A percentile compares a stretch with the other conserved stretches of the same genome.
phyloP scores from a whole-genome alignment of 208 protist species.

The Trypanosoma grayi region DNA sequence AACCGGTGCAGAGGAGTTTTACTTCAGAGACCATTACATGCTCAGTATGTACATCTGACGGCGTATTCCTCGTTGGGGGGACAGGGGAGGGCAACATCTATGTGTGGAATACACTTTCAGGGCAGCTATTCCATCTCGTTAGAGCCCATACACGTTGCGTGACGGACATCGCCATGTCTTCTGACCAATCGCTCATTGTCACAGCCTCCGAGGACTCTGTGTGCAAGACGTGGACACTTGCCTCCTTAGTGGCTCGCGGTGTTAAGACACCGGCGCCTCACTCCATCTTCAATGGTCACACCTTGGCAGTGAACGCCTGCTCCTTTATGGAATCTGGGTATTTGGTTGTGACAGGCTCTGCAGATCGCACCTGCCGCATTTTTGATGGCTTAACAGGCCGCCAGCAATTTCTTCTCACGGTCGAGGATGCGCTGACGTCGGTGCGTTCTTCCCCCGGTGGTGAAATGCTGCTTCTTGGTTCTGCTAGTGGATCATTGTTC shows the following conservation, averaged over 20 bases:
- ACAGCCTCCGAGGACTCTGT: slow-evolving; percentile 75
- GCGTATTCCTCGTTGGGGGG: slow-evolving; percentile 65
- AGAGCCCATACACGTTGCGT: slow-evolving; percentile 60
- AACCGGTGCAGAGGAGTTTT: slow-evolving; percentile 71
- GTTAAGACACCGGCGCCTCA: slow-evolving; percentile 24
- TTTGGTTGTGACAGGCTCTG: slow-evolving; percentile 61
- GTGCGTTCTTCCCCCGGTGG: slow-evolving; percentile 43
- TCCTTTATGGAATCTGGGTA: slow-evolving; percentile 46
- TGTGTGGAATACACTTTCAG: slow-evolving; percentile 67
- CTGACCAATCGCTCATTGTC: slow-evolving; percentile 53
- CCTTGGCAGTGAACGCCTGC: slow-evolving; percentile 59
- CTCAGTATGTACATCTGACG: slow-evolving; percentile 49
- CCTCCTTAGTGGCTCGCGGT: slow-evolving; percentile 30
- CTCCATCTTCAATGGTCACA: slow-evolving; percentile 67
- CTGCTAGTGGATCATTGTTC: slow-evolving; percentile 50
- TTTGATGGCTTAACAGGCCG: slow-evolving; percentile 53
- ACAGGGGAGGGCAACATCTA: slow-evolving; percentile 56
- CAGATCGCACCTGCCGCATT: slow-evolving; percentile 69
- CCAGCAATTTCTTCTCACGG: slow-evolving; percentile 44
- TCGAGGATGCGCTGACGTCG: slow-evolving; percentile 58
- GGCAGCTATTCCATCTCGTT: slow-evolving; percentile 62
- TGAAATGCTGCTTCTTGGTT: slow-evolving; percentile 47
- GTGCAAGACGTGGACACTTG: slow-evolving; percentile 70
- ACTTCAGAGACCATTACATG: slow-evolving; percentile 54
- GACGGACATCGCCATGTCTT: slow-evolving; percentile 52